phyloP scores from a whole-genome alignment of 257 asterid genomes.

The Rhazya stricta region DNA sequence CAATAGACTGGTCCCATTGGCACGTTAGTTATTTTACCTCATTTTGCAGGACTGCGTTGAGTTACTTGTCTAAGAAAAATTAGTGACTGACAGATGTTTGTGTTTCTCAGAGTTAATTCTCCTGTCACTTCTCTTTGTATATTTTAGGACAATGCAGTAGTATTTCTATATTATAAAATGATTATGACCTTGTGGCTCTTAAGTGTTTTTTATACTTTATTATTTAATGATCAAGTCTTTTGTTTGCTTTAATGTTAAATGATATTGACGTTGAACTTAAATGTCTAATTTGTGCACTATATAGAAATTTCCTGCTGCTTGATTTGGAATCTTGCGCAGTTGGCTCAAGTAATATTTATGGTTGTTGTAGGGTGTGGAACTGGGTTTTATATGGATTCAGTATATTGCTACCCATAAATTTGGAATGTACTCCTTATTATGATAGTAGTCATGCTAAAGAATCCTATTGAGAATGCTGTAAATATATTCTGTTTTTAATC shows the following conservation, averaged over 20 bases:
- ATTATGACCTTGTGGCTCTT: neutral
- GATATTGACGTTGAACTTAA: neutral
- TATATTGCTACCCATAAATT: neutral
- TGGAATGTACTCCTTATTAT: neutral
- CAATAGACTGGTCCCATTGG: neutral
- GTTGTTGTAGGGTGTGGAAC: neutral
- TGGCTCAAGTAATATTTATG: neutral
- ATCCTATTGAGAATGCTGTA: neutral
- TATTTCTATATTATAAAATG: neutral
- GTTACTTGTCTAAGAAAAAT: slow-evolving; percentile 1
- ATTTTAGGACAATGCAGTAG: neutral
- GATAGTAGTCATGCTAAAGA: neutral
- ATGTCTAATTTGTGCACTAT: neutral
- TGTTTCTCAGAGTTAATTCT: neutral
- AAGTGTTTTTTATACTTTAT: neutral
- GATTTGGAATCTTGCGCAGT: neutral
- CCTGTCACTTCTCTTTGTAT: neutral
- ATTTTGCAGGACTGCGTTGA: neutral
- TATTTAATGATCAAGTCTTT: neutral
- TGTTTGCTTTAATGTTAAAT: neutral
- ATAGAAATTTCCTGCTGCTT: neutral
- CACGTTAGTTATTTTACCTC: neutral
- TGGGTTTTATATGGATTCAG: neutral
- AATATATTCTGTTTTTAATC: neutral
- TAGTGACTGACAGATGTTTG: neutral